Percentiles rank a stretch among this genome's conserved stretches.
These are phyloP conservation scores for Aspergillus spinulosporus DNA, from an alignment of 2,329 filamentous ascomycete species.

Conservation along the genomic window DNA sequence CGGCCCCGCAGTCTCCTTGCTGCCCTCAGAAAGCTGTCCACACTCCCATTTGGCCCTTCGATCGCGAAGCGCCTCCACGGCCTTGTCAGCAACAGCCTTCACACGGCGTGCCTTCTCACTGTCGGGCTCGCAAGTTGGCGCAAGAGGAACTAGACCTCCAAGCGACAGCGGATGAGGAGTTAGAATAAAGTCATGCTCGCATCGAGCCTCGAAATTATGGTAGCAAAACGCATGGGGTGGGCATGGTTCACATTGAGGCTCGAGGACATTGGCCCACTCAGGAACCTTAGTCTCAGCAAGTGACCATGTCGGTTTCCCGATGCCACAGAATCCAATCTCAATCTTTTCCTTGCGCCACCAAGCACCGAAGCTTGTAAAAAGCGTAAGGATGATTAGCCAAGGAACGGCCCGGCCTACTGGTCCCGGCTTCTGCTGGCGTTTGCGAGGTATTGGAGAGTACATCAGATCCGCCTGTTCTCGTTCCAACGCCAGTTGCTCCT, in stretches of 20 bases:
- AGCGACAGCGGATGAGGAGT: conserved; percentile 81
- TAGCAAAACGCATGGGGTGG: conserved; percentile 89
- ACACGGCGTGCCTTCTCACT: conserved; percentile 87
- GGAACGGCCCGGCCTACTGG: conserved; percentile 62
- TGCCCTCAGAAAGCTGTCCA: conserved; percentile 68
- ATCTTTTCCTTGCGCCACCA: conserved; percentile 96
- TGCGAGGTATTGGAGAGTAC: conserved; percentile 26
- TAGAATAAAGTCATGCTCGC: conserved; percentile 83
- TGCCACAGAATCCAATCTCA: conserved; percentile 91
- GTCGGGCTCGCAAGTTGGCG: conserved; percentile 92
- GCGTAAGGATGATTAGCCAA: conserved; percentile 67
- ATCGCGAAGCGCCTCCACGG: conserved; percentile 81
- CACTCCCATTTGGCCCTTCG: conserved; percentile 89
- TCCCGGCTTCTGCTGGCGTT: conserved; percentile 40
- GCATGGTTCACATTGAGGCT: conserved; percentile 86
- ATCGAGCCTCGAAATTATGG: conserved; percentile 71
- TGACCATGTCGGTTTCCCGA: conserved; percentile 65
- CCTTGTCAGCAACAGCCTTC: conserved; percentile 82
- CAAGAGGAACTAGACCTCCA: conserved; percentile 76
- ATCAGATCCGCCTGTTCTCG: conserved; percentile 60
- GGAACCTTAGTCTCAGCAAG: conserved; percentile 67
- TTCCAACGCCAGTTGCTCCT: conserved; percentile 80
- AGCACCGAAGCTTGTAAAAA: conserved; percentile 70
- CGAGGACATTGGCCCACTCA: conserved; percentile 66
- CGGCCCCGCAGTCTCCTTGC: conserved; percentile 60